Percentiles rank a stretch among this genome's conserved stretches.
Evolutionary conservation across 306 rosid species (phyloP).

Genomic region (Nissolia schottii): DNA sequence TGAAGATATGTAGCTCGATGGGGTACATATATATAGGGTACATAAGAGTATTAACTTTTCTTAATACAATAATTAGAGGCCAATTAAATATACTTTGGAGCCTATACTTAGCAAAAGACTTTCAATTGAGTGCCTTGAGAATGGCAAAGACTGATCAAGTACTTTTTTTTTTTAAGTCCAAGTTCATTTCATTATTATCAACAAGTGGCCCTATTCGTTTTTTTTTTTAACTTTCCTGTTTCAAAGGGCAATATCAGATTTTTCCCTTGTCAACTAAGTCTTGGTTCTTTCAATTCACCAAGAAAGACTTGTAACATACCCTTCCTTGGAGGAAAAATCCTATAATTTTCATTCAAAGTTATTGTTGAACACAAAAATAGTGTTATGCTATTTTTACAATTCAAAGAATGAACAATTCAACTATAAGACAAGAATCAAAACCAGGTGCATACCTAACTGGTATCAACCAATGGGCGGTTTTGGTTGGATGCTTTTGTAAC

Average conservation of each 20-base stretch:
- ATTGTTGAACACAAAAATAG: not conserved
- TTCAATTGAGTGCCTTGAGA: slow-evolving; percentile 22
- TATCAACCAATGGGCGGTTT: slow-evolving; percentile 36
- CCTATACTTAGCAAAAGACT: not conserved
- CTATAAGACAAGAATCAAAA: slow-evolving; percentile 19
- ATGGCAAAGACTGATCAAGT: not conserved
- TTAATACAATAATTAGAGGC: slow-evolving; percentile 18
- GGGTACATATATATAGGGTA: slow-evolving; percentile 51
- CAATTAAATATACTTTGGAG: slow-evolving; percentile 12
- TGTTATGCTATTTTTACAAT: not conserved
- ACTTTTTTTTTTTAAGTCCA: slow-evolving; percentile 6
- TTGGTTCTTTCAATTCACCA: slow-evolving; percentile 17
- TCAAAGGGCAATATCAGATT: slow-evolving; percentile 10
- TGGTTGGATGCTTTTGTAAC: slow-evolving; percentile 11
- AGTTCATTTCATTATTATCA: slow-evolving; percentile 14
- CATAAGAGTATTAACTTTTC: not conserved
- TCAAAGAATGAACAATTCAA: not conserved
- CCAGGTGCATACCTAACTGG: slow-evolving; percentile 54
- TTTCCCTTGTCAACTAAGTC: slow-evolving; percentile 36
- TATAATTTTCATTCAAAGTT: not conserved
- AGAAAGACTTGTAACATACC: not conserved
- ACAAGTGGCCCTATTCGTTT: slow-evolving; percentile 24
- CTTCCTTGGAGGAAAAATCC: not conserved
- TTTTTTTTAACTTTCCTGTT: not conserved
- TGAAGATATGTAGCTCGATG: slow-evolving; percentile 10